Conservation (phyloP, 768 basidiomycete genomes). For the Gymnopilus dilepis region DNA sequence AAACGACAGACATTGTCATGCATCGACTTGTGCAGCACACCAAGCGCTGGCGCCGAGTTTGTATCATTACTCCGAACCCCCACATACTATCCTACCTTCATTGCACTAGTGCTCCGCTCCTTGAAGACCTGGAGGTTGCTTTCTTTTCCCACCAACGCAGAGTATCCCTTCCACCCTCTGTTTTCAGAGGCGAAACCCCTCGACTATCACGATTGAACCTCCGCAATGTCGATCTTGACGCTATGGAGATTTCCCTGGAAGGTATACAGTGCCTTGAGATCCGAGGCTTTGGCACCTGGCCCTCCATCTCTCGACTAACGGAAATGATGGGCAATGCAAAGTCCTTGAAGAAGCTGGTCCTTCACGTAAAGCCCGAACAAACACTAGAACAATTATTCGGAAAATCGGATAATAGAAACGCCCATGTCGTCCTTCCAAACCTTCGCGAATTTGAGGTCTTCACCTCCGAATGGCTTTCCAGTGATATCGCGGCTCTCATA, state of each 20-base stretch:
- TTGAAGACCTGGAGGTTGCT: conserved; percentile 30
- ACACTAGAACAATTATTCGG: conserved; percentile 27
- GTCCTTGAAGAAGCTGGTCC: conserved; percentile 25
- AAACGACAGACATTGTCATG: conserved; percentile 29
- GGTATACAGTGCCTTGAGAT: conserved; percentile 33
- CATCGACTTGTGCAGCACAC: conserved; percentile 32
- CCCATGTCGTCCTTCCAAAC: conserved; percentile 29
- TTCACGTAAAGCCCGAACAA: conserved; percentile 35
- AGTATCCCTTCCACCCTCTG: conserved; percentile 23
- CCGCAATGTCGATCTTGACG: conserved; percentile 34
- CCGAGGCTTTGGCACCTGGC: conserved; percentile 37
- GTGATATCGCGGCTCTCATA: conserved; percentile 27
- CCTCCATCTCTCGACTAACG: conserved; percentile 25
- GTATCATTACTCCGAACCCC: conserved; percentile 29
- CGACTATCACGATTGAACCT: conserved; percentile 31
- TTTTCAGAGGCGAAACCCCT: conserved; percentile 28
- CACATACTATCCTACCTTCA: conserved; percentile 31
- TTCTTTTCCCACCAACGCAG: conserved; percentile 29
- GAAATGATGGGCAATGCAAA: conserved; percentile 31
- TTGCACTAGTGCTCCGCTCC: conserved; percentile 24
- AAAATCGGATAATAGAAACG: neutral
- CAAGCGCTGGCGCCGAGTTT: conserved; percentile 33
- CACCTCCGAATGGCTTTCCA: conserved; percentile 38
- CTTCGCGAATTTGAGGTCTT: conserved; percentile 30
- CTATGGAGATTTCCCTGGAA: conserved; percentile 25